Base-by-base conservation (phyloP, 2,329 filamentous ascomycete species). In the Chrysoporthe puriensis region DNA sequence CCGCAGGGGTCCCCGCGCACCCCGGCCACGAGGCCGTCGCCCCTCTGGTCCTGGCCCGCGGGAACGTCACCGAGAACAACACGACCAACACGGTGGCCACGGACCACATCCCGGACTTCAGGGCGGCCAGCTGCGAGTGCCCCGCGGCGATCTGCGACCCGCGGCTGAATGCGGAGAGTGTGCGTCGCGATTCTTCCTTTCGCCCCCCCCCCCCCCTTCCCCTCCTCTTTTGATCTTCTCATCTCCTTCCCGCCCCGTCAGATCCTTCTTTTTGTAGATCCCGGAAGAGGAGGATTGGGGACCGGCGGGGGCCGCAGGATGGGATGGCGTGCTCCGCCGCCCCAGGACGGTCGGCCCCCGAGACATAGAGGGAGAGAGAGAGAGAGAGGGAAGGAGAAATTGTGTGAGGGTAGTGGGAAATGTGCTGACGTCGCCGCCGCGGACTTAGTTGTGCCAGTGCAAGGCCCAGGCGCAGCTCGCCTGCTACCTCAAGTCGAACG, bases 391-490 rank as follows among this genome's bases (percentile, higher is more conserved):
- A 40, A 16, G 3, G 21, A 16, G 5, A 32, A 4, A 54, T 14
- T 26, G 26, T 26, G 26, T 26, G 26, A 26, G 26, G 2, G 26
- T 26, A 26, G 26, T 26, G 26, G 4, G 8, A 54, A 54, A 54
- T 13, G 11, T 34, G 50, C 50, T 54, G 26, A 54, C n/a, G 8
- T 50, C 46, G 8, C 21, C 46, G 9, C 21, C 6, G 5, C 56
- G 18, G 34, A 58, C 21, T 3, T 50, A 73, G 72, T 44, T 73
- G 48, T 73, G 72, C 52, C 57, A 70, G 46, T 73, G 72, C 65
- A 64, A 71, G 64, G 70, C 65, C 8, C 62, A 71, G 11, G 70
- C 69, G 26, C 32, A 44, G 13, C 63, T 71, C 9, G 72, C 70
- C 9, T 71, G 71, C 66, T 73, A 69, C 62, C 36, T 70, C n/a